Conservation (phyloP, 2,329 filamentous ascomycete genomes). For the Phymatotrichopsis omnivora region DNA sequence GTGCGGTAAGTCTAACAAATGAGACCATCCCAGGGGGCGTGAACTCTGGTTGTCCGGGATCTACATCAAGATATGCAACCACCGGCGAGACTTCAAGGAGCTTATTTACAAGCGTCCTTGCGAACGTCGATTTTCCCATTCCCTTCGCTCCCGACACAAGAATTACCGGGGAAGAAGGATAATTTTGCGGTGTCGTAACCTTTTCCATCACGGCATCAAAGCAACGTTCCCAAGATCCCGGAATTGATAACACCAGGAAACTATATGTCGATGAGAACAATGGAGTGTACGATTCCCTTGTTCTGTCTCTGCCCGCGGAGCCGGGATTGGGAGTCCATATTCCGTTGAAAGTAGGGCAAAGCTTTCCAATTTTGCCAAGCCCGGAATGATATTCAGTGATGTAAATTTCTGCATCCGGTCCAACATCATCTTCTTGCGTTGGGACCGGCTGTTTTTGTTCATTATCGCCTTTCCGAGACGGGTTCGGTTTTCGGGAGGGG, state of each 20-base stretch:
- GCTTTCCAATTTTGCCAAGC: conserved; percentile 45
- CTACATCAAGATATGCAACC: conserved; percentile 60
- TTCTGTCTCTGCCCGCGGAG: conserved; percentile 36
- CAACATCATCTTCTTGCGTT: conserved; percentile 29
- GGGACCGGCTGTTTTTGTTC: conserved; percentile 33
- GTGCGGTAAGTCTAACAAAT: conserved; percentile 49
- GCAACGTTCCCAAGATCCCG: conserved; percentile 16
- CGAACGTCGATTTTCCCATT: conserved; percentile 28
- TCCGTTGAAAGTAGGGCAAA: conserved; percentile 57
- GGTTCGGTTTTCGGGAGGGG: no score
- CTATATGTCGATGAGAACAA: conserved; percentile 8
- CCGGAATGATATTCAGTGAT: conserved; percentile 43
- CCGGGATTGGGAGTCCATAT: conserved; percentile 49
- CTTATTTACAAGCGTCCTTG: conserved; percentile 22
- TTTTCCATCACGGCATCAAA: neutral
- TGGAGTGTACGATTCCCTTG: conserved; percentile 22
- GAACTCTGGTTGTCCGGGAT: conserved; percentile 69
- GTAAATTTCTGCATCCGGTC: conserved; percentile 44
- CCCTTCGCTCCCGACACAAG: conserved; percentile 29
- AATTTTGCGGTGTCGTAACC: neutral
- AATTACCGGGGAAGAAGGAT: conserved; percentile 20
- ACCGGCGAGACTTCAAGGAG: conserved; percentile 29
- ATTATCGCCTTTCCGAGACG: conserved; percentile 36
- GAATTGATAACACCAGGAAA: conserved; percentile 33
- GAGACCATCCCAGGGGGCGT: conserved; percentile 59